Evolutionary conservation across 2,329 filamentous ascomycete genomes (phyloP), one percentile per base, ranked within the genome.

Genomic region (Colletotrichum orbiculare): DNA sequence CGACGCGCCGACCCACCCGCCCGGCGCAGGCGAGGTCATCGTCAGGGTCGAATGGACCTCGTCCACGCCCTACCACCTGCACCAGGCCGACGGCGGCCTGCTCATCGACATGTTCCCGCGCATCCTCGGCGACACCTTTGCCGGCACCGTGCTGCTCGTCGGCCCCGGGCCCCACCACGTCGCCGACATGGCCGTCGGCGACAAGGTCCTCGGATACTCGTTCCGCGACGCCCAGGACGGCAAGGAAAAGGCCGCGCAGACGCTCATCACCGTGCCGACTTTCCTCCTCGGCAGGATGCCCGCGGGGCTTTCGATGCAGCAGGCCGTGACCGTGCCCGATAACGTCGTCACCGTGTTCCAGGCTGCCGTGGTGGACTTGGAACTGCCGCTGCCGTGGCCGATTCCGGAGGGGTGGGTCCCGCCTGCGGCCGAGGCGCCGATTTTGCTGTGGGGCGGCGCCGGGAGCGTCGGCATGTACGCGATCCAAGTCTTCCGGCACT

Each of bases 281-380:
- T 85, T 80, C 74, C 73, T 85, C 12, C 77, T 83, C 10, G 81
- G 79, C 11, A 81, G 78, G 68, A 63, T 86, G 25, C 82, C 83
- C 1, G 64, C 72, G 10, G 76, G 74, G 33, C 71, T 83, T 37
- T 77, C 76, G 1, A 71, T 81, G 45, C 70, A 79, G 50, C 78
- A 82, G 65, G 85, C 84, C 2, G 83, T 82, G 6, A 87, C 86
- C 0, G 72, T 89, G 2, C 82, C 85, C 0, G 83, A 85, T 53
- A 89, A 88, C 68, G 73, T 87, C 35, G 82, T 89, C 37, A 89
- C 87, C 0, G 85, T 84, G 10, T 85, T 89, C 72, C 85, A 90
- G 70, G 77, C 84, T 6, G 71, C 85, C 3, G 76, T 73, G 2
- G 65, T 63, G 1, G 85, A 89, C 65, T 75, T 90, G 11, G 77